These are phyloP conservation scores for Microcos paniculata DNA, from an alignment of 345 rosid genomes.

Conservation along the genomic window DNA sequence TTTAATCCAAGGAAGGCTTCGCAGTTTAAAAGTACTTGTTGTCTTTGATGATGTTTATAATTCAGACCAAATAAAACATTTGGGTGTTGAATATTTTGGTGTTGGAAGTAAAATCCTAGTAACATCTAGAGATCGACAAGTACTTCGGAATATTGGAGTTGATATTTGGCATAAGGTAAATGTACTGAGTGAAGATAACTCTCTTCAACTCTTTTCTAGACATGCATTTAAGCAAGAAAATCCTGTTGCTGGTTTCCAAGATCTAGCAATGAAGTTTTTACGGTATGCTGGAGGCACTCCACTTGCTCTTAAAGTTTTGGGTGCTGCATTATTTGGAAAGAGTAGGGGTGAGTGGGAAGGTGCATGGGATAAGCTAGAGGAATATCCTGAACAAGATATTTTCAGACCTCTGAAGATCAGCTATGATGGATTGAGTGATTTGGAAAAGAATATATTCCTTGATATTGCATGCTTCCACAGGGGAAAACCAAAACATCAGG, in stretches of 20 bases:
- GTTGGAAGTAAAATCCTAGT: not conserved
- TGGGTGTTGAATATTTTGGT: not conserved
- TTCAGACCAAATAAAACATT: not conserved
- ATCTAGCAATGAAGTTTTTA: not conserved
- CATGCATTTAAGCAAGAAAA: not conserved
- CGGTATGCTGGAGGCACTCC: not conserved
- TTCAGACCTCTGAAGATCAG: not conserved
- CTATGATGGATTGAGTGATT: not conserved
- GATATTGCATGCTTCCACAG: conserved; percentile 45
- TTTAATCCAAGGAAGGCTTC: not conserved
- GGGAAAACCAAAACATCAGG: conserved; percentile 15
- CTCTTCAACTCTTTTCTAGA: conserved; percentile 8
- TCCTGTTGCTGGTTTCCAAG: not conserved
- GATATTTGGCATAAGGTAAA: too few species aligned
- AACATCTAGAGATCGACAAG: conserved; percentile 2
- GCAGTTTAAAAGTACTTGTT: not conserved
- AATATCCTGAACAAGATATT: not conserved
- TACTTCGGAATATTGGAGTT: not conserved
- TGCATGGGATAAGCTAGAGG: not conserved
- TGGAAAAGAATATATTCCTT: conserved; percentile 29
- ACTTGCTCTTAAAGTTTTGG: not conserved
- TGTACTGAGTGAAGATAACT: not conserved
- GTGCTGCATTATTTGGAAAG: not conserved
- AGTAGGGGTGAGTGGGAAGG: not conserved
- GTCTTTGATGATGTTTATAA: conserved; percentile 1